Evolutionary conservation across 179 eudicot species (phyloP), one percentile per base, ranked within the genome.

Genomic region (Kewa caespitosa): DNA sequence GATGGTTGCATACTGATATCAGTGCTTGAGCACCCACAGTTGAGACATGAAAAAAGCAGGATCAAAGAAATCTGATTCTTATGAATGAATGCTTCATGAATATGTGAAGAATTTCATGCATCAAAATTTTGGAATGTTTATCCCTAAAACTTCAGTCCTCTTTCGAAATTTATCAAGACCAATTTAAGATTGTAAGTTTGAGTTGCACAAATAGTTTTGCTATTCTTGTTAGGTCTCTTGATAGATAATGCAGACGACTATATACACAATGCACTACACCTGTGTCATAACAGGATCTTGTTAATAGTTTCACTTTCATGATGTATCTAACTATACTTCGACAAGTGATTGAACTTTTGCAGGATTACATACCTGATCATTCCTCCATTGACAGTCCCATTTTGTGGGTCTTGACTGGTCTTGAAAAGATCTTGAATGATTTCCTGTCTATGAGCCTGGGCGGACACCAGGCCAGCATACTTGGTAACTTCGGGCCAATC

Each of bases 401-500:
- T 70, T 43, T 83, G 86, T 32, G 98, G 97, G 75, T 92, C 98
- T 32, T 89, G 87, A 81, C 91, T 86, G 22, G 89, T 88, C 77
- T 89, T 92, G 78, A 80, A 94, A 52, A 94, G 74, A 80, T 94
- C 98, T 79, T 94, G 92, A 60, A 94, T 94, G 20, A 94, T 89
- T 82, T 94, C 98, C 78, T 92, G 97, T 30, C 97, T 80, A 70
- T 89, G 97, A 67, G 98, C 86, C 85, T 94, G 98, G 31, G 97
- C 94, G 70, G 93, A 90, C 12, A 94, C 98, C 83, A 94, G 73
- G 38, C 98, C 98, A 69, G 96, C 92, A 77, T 94, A 94, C 69
- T 90, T 94, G 33, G 98, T 94, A 12, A 92, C 91, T 82, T 94
- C 98, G n/a, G 98, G 98, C 97, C 98, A 92, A 75, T 94, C 98